phyloP scores from a whole-genome alignment of 2,329 filamentous ascomycete species.

The Coleophoma crateriformis region DNA sequence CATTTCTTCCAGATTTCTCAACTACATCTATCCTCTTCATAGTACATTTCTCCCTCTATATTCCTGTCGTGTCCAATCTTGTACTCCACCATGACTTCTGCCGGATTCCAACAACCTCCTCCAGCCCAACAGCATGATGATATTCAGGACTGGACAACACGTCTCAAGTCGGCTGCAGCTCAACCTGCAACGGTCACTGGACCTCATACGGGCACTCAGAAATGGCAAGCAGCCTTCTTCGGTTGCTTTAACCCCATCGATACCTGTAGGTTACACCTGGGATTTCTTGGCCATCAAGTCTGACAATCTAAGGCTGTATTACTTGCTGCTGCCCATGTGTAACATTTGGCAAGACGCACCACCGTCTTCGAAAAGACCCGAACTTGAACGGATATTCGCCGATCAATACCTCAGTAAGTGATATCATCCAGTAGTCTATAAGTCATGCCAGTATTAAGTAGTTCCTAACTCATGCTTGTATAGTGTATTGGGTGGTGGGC shows the following conservation, averaged over 20 bases:
- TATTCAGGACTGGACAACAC: constrained; percentile 2
- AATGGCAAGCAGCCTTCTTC: constrained; percentile 14
- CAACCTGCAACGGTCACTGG: constrained; percentile 4
- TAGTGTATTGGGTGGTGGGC: constrained; percentile 20
- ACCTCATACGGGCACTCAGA: constrained; percentile 1
- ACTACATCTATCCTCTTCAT: too few relatives aligned
- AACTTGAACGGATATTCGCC: constrained; percentile 25
- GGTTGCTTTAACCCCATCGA: constrained; percentile 20
- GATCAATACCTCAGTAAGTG: constrained; percentile 24
- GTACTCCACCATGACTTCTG: too few relatives aligned
- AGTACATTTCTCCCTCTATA: too few relatives aligned
- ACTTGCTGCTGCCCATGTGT: constrained; percentile 29
- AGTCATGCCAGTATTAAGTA: too few relatives aligned
- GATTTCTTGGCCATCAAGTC: not conserved
- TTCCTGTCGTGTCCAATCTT: too few relatives aligned
- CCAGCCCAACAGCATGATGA: not conserved
- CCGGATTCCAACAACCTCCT: too few relatives aligned
- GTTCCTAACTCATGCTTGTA: not conserved
- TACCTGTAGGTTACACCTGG: constrained; percentile 8
- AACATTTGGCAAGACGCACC: constrained; percentile 29
- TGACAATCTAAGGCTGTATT: constrained; percentile 17
- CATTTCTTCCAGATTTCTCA: too few relatives aligned
- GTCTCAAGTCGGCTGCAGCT: constrained; percentile 3
- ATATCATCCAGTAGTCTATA: too few relatives aligned
- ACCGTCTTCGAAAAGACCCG: constrained; percentile 25